phyloP scores from a whole-genome alignment of 2,329 filamentous ascomycete genomes.

The Tolypocladium ovalisporum region DNA sequence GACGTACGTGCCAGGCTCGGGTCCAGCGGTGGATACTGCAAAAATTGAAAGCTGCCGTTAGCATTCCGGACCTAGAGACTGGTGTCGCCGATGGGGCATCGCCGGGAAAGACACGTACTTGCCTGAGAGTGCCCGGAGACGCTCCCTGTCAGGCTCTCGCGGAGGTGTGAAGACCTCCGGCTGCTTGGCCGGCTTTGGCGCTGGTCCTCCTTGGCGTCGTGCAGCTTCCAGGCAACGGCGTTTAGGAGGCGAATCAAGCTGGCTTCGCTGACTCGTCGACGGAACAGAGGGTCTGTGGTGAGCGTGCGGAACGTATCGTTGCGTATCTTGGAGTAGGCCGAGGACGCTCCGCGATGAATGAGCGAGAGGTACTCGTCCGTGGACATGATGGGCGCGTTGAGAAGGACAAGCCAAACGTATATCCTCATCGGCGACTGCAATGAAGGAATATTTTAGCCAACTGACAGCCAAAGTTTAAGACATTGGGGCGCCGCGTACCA shows the following conservation, averaged over 20 bases:
- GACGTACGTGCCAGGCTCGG: conserved; percentile 77
- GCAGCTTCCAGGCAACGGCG: conserved; percentile 85
- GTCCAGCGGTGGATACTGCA: conserved; percentile 43
- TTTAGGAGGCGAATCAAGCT: conserved; percentile 90
- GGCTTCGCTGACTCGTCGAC: conserved; percentile 87
- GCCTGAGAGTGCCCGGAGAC: conserved; percentile 26
- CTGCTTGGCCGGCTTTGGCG: conserved; percentile 28
- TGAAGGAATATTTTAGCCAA: background rate
- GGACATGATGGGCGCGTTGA: conserved; percentile 73
- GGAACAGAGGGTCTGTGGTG: conserved; percentile 94
- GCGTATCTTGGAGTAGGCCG: conserved; percentile 92
- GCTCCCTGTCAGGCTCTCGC: conserved; percentile 20
- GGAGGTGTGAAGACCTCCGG: conserved; percentile 20
- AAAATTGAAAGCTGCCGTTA: conserved; percentile 38
- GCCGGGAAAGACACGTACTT: conserved; percentile 24
- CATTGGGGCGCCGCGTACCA: conserved; percentile 39
- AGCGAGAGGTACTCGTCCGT: conserved; percentile 85
- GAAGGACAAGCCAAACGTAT: conserved; percentile 90
- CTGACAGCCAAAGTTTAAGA: background rate
- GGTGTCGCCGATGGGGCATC: background rate
- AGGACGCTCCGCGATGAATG: conserved; percentile 85
- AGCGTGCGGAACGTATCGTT: conserved; percentile 97
- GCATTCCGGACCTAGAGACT: background rate
- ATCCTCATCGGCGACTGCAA: conserved; percentile 78
- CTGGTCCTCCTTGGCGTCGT: conserved; percentile 57